Base-by-base conservation (phyloP, 164 flowering plant species). In the Piper longum region DNA sequence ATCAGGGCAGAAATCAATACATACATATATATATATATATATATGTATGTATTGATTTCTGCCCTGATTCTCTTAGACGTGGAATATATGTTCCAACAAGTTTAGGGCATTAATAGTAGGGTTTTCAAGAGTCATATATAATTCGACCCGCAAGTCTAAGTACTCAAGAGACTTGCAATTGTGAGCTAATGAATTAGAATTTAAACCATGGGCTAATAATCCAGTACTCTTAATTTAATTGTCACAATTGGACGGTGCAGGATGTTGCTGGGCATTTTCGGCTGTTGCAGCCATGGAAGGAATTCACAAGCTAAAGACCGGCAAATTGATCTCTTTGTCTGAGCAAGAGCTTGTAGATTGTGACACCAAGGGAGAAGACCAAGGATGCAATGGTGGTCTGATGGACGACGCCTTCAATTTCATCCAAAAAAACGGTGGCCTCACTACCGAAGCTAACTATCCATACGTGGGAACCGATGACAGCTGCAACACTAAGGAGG, bases 291-390 rank as follows among this genome's bases (percentile, higher is more conserved):
- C 75, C 12, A 61, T 54, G 52, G 72, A 77, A 44, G 75, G 77
- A 2, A 12, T 70, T 40, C 64, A 40, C 63, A 13, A 74, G 19
- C 60, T 69, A 54, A 43, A 12, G n/a, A 71, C 72, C 2, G 69
- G 71, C 0, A 64, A 63, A 11, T 61, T 73, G 56, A 26, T 76
- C 26, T 76, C 77, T 16, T 61, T 73, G 16, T 76, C 77, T 2
- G 79, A 73, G 59, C 75, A 76, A 48, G 63, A 76, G 43, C 63
- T 76, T 4, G 77, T 77, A 5, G 77, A 77, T 9, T 74, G 80
- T 39, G 76, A 77, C 52, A 60, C 26, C 4, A 48, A 39, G 0
- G 62, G 64, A 1, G 61, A 17, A 12, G 67, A 74, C 41, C 44
- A 71, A 16, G 74, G 74, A 3, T 70, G 77, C 48, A 7, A 36